phyloP scores from a whole-genome alignment of 257 asterid genomes.

The Oldenlandia corymbosa region DNA sequence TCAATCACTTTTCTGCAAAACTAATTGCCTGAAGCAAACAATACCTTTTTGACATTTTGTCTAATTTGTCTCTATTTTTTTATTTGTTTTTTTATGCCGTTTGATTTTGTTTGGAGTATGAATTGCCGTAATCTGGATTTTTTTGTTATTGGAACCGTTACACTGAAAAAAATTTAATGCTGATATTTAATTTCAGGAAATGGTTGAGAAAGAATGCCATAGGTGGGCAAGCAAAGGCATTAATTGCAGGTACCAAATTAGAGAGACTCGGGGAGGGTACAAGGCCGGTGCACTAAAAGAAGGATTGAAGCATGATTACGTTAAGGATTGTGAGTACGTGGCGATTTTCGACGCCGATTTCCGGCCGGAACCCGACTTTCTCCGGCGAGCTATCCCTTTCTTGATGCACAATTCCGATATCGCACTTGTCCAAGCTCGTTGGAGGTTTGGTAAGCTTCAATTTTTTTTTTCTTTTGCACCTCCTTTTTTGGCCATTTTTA shows the following conservation, averaged over 20 bases:
- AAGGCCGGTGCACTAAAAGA: slow-evolving; percentile 98
- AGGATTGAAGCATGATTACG: slow-evolving; percentile 71
- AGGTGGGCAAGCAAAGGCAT: slow-evolving; percentile 92
- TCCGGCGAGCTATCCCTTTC: slow-evolving; percentile 75
- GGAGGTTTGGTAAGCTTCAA: slow-evolving; percentile 77
- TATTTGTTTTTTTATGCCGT: too few relatives aligned
- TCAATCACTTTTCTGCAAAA: too few relatives aligned
- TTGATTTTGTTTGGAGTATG: too few relatives aligned
- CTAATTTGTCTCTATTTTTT: too few relatives aligned
- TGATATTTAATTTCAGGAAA: slow-evolving; percentile 64
- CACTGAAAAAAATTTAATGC: slow-evolving; percentile 3
- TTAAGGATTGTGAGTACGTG: slow-evolving; percentile 71
- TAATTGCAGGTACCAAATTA: slow-evolving; percentile 68
- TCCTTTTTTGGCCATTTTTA: too few relatives aligned
- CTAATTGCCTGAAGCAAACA: not conserved
- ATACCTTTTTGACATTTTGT: not conserved
- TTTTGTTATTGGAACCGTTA: not conserved
- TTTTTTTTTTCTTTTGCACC: not conserved
- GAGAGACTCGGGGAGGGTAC: slow-evolving; percentile 80
- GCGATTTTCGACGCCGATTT: slow-evolving; percentile 93
- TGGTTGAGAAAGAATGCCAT: slow-evolving; percentile 85
- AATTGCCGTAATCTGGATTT: not conserved
- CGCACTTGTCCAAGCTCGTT: slow-evolving; percentile 91
- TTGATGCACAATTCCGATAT: slow-evolving; percentile 62
- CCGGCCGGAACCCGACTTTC: slow-evolving; percentile 91